These are phyloP conservation scores for Paramecium caudatum DNA, from an alignment of 73 alveolate species.

Conservation along the genomic window DNA sequence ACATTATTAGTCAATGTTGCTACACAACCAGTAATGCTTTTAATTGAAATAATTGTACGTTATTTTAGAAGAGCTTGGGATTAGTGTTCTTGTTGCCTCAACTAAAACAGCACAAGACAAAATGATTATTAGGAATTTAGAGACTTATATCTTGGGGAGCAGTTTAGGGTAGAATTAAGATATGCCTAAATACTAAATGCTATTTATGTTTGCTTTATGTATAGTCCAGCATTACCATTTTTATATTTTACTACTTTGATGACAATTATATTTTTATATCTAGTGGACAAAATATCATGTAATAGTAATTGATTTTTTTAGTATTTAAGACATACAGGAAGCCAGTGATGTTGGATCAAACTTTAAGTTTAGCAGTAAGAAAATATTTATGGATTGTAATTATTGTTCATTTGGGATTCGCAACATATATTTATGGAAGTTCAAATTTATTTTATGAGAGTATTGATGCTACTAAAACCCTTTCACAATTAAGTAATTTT, in stretches of 20 bases:
- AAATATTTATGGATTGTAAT: slow-evolving; percentile 45
- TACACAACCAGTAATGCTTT: neutral
- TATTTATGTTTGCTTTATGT: slow-evolving; percentile 42
- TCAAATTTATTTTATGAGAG: slow-evolving; percentile 47
- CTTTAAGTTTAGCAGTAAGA: neutral
- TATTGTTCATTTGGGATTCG: slow-evolving; percentile 18
- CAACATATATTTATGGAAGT: slow-evolving; percentile 63
- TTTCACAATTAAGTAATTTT: neutral
- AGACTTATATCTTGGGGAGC: slow-evolving; percentile 13
- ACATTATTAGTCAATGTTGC: slow-evolving; percentile 31
- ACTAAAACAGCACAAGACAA: neutral
- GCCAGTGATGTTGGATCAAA: slow-evolving; percentile 17
- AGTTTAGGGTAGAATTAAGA: slow-evolving; percentile 53
- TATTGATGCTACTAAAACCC: neutral
- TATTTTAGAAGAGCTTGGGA: neutral
- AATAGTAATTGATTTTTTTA: neutral
- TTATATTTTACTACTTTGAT: slow-evolving; percentile 31
- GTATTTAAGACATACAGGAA: slow-evolving; percentile 19
- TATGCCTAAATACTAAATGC: slow-evolving; percentile 43
- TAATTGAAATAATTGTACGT: neutral
- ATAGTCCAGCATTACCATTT: slow-evolving; percentile 57
- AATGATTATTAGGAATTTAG: slow-evolving; percentile 2
- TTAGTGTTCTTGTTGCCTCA: slow-evolving; percentile 18
- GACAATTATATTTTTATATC: slow-evolving; percentile 1
- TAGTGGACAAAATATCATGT: slow-evolving; percentile 30